Evolutionary conservation across 2,329 filamentous ascomycete species (phyloP).

Genomic region (Aspergillus fischeri): DNA sequence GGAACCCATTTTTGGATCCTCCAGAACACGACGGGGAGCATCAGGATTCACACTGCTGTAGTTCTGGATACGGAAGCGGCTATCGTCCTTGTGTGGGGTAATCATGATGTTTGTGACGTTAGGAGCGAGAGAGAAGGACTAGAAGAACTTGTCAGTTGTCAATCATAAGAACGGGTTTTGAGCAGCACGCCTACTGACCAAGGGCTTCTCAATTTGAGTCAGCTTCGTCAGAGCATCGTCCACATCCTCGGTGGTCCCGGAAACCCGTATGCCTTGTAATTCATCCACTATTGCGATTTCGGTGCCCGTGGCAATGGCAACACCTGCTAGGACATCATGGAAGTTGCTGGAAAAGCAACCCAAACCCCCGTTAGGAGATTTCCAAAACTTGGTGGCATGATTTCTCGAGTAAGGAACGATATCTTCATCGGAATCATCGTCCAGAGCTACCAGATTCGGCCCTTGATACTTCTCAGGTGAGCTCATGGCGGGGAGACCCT

Average conservation of each 20-base stretch:
- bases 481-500: neutral
- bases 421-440: conserved; percentile 15
- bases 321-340: conserved; percentile 15
- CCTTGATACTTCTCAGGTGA: conserved; percentile 1
- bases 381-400: conserved; percentile 21
- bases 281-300: conserved; percentile 19
- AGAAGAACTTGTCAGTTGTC: neutral
- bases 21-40: conserved; percentile 19
- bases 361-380: conserved; percentile 14
- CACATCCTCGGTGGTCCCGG: conserved; percentile 20
- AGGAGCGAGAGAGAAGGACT: conserved; percentile 19
- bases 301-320: conserved; percentile 26
- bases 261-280: conserved; percentile 22
- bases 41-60: conserved; percentile 18
- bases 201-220: conserved; percentile 21
- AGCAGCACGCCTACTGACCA: conserved; percentile 20
- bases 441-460: conserved; percentile 10
- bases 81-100: conserved; percentile 1
- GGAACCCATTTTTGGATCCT: conserved; percentile 13
- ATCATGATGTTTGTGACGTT: conserved; percentile 18
- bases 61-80: conserved; percentile 14
- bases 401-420: conserved; percentile 6
- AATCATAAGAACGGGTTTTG: neutral
- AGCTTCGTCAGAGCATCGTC: conserved; percentile 27
- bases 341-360: conserved; percentile 22